These are phyloP conservation scores for Sextonia rubra DNA, from an alignment of 164 flowering plant genomes.

Conservation along the genomic window DNA sequence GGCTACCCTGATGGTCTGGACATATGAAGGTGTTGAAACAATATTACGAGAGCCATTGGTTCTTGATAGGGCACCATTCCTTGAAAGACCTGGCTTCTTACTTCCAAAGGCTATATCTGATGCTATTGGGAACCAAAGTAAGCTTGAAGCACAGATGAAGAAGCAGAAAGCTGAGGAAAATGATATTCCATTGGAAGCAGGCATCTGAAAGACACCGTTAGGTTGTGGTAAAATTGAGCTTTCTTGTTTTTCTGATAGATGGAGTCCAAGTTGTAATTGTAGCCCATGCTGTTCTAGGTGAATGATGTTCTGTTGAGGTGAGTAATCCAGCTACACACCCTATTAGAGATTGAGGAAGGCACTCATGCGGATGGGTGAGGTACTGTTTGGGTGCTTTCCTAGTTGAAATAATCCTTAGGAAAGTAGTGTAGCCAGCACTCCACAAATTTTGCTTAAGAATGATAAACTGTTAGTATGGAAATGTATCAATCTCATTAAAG, in stretches of 20 bases:
- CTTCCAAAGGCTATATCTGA: slow-evolving; percentile 86
- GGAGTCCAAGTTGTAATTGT: no score
- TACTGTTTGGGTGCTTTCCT: no score
- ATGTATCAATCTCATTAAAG: no score
- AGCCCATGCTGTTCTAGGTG: not conserved
- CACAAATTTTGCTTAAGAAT: no score
- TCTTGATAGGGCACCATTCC: slow-evolving; percentile 72
- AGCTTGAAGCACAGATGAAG: slow-evolving; percentile 46
- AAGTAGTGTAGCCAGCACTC: no score
- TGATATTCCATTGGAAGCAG: slow-evolving; percentile 25
- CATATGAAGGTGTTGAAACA: slow-evolving; percentile 56
- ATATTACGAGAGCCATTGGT: slow-evolving; percentile 78
- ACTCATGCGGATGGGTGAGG: no score
- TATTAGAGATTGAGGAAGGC: no score
- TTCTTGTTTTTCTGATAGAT: not conserved
- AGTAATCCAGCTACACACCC: not conserved
- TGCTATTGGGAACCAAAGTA: slow-evolving; percentile 58
- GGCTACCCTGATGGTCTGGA: slow-evolving; percentile 69
- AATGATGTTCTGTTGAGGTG: not conserved
- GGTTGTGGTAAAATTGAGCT: not conserved
- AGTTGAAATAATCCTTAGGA: no score
- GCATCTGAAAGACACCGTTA: not conserved
- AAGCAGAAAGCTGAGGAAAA: slow-evolving; percentile 30
- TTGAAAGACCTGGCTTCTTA: slow-evolving; percentile 87
- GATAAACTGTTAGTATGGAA: no score